Base-by-base conservation (phyloP, 2,329 filamentous ascomycete genomes). In the Colletotrichum musae region DNA sequence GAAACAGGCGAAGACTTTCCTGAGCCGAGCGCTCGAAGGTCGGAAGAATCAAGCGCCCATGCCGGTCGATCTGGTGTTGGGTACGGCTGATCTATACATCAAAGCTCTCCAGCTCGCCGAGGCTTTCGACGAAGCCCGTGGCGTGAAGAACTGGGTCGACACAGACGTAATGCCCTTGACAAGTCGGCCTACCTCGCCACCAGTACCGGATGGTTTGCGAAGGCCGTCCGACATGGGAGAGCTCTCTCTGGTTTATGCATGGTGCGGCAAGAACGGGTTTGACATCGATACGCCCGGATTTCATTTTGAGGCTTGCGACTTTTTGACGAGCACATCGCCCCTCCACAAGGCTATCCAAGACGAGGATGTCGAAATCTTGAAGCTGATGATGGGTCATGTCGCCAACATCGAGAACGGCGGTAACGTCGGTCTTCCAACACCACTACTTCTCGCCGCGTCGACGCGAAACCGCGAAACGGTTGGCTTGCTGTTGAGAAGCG, bases 371-470 rank as follows among this genome's bases (percentile, higher is more conserved):
- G 74, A 76, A 12, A 70, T 77, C 7, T 16, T 78, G 48, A 70
- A 64, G 12, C 66, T 72, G 59, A 78, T 79, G 75, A 41, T 78
- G 26, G 61, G 57, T 6, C 69, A 72, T 24, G 70, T 72, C 26
- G 53, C 66, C 16, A 62, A 74, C 28, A 58, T 77, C 21, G 74
- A 75, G 56, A 71, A 73, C n/a, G 62, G 50, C 6, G 65, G 67
- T 4, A 73, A 75, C 51, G 60, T 56, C 6, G 72, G 68, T 0
- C 56, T 70, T 1, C 75, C 73, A 43, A 77, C 77, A 6, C 73
- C 76, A 21, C 41, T 80, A 18, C 75, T 79, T 45, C 62, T 72
- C 7, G 79, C 78, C 2, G 78, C 78, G n/a, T 72, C 74, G 3
- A 78, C 73, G 18, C 74, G 75, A 10, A 76, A 77, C 18, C 73